Evolutionary conservation across 2,329 filamentous ascomycete genomes (phyloP).

Genomic region (Epichloe festucae): DNA sequence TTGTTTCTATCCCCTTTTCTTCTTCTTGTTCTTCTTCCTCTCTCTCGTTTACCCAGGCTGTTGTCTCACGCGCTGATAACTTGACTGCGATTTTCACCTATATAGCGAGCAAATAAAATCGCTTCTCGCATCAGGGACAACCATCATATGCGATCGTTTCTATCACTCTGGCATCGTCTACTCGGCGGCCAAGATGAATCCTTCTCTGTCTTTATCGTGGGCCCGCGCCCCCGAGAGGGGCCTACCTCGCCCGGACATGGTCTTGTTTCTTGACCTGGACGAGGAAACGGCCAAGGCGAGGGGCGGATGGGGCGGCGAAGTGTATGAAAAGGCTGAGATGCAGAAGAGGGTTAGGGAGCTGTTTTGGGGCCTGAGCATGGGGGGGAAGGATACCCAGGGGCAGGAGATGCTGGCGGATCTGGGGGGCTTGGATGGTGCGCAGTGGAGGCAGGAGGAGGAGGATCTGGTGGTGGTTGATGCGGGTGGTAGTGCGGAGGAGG

Average conservation of each 20-base stretch:
- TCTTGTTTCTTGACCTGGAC: conserved; percentile 75
- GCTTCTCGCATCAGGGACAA: conserved; percentile 52
- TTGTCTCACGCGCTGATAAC: neutral
- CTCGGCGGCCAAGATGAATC: conserved; percentile 72
- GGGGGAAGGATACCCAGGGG: conserved; percentile 24
- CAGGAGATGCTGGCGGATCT: conserved; percentile 11
- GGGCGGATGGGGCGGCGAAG: conserved; percentile 79
- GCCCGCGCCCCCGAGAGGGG: conserved; percentile 75
- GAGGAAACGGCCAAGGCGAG: conserved; percentile 58
- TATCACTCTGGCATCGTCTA: conserved; percentile 93
- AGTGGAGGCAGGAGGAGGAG: conserved; percentile 36
- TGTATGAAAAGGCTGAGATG: conserved; percentile 77
- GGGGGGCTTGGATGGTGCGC: conserved; percentile 11
- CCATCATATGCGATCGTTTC: conserved; percentile 80
- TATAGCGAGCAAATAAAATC: conserved; percentile 35
- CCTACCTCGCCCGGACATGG: conserved; percentile 74
- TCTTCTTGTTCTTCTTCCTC: neutral
- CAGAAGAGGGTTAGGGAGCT: conserved; percentile 65
- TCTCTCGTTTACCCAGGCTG: neutral
- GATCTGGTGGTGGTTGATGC: conserved; percentile 43
- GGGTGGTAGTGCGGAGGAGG: conserved; percentile 39
- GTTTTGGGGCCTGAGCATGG: conserved; percentile 48
- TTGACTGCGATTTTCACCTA: neutral
- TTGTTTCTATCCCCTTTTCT: neutral
- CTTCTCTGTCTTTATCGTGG: conserved; percentile 60